Percentiles rank a stretch among this genome's conserved stretches.
phyloP scores from a whole-genome alignment of 2,329 filamentous ascomycete genomes.

The Diaporthe citrichinensis region DNA sequence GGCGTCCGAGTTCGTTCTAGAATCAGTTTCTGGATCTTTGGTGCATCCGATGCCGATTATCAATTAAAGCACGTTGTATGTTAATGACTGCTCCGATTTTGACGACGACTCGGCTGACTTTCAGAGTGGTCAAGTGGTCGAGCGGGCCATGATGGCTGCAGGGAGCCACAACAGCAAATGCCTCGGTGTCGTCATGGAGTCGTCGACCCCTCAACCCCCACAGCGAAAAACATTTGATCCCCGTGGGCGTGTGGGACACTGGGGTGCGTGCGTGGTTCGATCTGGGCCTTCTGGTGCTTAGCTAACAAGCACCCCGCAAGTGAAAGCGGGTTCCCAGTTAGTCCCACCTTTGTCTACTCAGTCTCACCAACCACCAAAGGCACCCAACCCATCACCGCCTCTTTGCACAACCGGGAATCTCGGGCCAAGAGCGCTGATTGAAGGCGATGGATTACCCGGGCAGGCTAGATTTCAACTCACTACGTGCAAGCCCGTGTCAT shows the following conservation, averaged over 20 bases:
- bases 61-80: background rate
- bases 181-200: constrained; percentile 1
- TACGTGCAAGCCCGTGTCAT: too few species aligned
- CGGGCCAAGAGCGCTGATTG: background rate
- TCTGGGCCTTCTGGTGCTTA: background rate
- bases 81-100: background rate
- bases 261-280: background rate
- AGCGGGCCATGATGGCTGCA: background rate
- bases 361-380: background rate
- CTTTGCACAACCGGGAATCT: background rate
- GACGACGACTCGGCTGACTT: background rate
- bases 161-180: background rate
- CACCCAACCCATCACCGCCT: background rate
- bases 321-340: background rate
- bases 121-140: background rate
- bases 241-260: background rate
- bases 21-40: background rate
- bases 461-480: too few species aligned
- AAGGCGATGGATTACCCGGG: background rate
- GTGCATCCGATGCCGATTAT: background rate
- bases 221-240: background rate
- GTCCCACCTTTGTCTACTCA: background rate
- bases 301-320: background rate
- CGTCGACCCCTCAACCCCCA: background rate
- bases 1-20: background rate